These are phyloP conservation scores for Gymnopilus junonius DNA, from an alignment of 768 basidiomycete genomes.

Conservation along the genomic window DNA sequence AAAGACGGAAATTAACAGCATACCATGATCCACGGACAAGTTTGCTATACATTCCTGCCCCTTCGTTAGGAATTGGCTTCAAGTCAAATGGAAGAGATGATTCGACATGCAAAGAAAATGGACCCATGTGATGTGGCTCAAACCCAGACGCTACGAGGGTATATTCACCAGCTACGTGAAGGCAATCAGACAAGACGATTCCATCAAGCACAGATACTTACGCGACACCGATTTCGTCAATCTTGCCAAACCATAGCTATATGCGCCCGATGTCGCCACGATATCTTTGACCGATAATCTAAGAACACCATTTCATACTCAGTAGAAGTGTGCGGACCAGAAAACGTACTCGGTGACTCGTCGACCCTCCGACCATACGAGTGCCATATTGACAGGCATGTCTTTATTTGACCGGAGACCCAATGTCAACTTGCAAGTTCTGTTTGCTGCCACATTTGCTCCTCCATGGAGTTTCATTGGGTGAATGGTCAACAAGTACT, in stretches of 20 bases:
- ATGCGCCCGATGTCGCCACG: constrained; percentile 75
- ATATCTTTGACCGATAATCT: constrained; percentile 72
- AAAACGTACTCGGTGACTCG: constrained; percentile 73
- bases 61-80: constrained; percentile 76
- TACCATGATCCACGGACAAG: constrained; percentile 76
- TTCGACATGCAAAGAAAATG: constrained; percentile 67
- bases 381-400: constrained; percentile 71
- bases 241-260: constrained; percentile 77
- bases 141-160: constrained; percentile 87
- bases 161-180: constrained; percentile 71
- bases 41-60: constrained; percentile 88
- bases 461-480: constrained; percentile 28
- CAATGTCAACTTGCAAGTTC: constrained; percentile 47
- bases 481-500: constrained; percentile 73
- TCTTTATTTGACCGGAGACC: constrained; percentile 62
- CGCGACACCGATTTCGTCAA: constrained; percentile 56
- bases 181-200: not conserved
- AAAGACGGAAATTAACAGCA: constrained; percentile 19
- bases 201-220: constrained; percentile 32
- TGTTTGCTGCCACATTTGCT: constrained; percentile 9
- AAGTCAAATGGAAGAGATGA: constrained; percentile 67
- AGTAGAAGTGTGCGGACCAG: not conserved
- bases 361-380: constrained; percentile 77
- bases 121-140: constrained; percentile 69
- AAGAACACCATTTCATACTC: not conserved